phyloP scores from a whole-genome alignment of 73 alveolate genomes.

The Uronychia binucleata region DNA sequence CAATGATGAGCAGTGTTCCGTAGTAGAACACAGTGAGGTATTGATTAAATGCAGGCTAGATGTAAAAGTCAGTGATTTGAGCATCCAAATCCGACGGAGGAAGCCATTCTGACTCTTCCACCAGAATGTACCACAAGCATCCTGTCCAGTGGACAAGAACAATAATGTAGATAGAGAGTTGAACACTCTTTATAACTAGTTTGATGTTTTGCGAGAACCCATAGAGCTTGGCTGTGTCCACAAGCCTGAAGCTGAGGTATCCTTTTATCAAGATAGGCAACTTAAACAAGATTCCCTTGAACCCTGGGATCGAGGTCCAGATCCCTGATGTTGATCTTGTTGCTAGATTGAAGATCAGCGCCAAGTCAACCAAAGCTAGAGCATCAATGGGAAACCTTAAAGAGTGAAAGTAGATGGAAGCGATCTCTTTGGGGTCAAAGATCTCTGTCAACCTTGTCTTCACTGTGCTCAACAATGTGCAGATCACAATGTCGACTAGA shows the following conservation, averaged over 20 bases:
- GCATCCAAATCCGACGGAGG: slow-evolving; percentile 57
- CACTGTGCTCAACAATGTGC: not conserved
- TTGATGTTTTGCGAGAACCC: slow-evolving; percentile 26
- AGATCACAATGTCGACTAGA: not conserved
- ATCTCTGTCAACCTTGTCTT: not conserved
- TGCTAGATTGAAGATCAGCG: not conserved
- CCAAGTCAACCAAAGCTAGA: not conserved
- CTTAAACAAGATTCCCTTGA: not conserved
- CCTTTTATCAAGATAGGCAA: not conserved
- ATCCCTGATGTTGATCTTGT: too few relatives aligned
- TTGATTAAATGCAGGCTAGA: slow-evolving; percentile 9
- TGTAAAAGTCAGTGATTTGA: slow-evolving; percentile 29
- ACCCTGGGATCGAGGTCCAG: not conserved
- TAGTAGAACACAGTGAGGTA: slow-evolving; percentile 57
- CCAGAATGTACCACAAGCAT: slow-evolving; percentile 68
- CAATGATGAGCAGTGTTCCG: slow-evolving; percentile 42
- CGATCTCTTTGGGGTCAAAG: not conserved
- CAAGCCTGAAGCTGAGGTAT: not conserved
- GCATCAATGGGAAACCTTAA: not conserved
- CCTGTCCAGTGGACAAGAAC: slow-evolving; percentile 69
- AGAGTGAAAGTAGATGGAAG: not conserved
- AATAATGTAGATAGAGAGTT: slow-evolving; percentile 44
- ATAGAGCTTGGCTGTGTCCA: not conserved
- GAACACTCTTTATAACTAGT: slow-evolving; percentile 37
- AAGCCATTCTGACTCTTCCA: slow-evolving; percentile 43